Evolutionary conservation across 306 rosid species (phyloP).

Genomic region (Luffa aegyptiaca): DNA sequence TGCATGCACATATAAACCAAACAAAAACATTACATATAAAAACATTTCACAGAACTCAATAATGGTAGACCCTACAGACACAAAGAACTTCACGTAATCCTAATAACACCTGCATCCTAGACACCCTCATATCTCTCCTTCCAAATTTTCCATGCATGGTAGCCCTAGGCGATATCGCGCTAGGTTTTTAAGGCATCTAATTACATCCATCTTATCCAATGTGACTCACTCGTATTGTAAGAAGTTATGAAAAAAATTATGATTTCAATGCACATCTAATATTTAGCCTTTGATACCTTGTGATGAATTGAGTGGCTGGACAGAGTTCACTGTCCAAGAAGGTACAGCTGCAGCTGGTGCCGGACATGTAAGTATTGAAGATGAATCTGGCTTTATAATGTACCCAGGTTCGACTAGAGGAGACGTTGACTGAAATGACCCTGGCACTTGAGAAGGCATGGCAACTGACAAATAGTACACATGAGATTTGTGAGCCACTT

Average conservation of each 20-base stretch:
- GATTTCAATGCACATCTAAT: background rate
- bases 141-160: background rate
- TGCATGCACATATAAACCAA: constrained; percentile 20
- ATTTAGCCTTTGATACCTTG: constrained; percentile 32
- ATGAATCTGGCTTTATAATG: constrained; percentile 43
- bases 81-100: background rate
- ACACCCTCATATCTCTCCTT: background rate
- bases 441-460: constrained; percentile 40
- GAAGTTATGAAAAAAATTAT: background rate
- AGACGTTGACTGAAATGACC: constrained; percentile 57
- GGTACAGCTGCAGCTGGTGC: constrained; percentile 32
- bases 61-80: background rate
- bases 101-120: background rate
- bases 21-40: background rate
- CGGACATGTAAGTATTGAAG: constrained; percentile 45
- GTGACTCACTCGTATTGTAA: background rate
- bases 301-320: constrained; percentile 34
- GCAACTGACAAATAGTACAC: constrained; percentile 33
- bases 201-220: background rate
- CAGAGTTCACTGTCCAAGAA: constrained; percentile 47
- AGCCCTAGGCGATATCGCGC: background rate
- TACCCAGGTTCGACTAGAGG: constrained; percentile 57
- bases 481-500: constrained; percentile 14
- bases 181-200: background rate
- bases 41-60: background rate